These are phyloP conservation scores for Alnus rubra DNA, from an alignment of 306 rosid genomes.

Conservation along the genomic window DNA sequence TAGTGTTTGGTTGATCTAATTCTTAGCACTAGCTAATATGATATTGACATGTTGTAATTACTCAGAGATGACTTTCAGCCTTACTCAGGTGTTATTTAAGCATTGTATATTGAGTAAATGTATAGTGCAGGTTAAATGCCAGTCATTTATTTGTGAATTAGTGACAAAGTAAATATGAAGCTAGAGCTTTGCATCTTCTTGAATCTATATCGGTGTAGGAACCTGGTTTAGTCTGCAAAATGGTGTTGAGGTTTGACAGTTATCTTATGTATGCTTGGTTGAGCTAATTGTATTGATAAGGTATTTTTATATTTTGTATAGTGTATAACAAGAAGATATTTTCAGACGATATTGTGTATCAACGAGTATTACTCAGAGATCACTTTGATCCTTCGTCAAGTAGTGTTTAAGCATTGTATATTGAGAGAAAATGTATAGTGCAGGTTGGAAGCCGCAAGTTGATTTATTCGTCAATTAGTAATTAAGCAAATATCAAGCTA, in stretches of 20 bases:
- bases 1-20: constrained; percentile 20
- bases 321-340: no score
- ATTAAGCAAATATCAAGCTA: not conserved
- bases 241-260: no score
- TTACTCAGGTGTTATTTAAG: constrained; percentile 4
- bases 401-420: constrained; percentile 12
- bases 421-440: constrained; percentile 13
- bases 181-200: not conserved
- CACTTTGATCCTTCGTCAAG: not conserved
- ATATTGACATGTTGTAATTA: constrained; percentile 7
- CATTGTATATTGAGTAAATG: constrained; percentile 18
- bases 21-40: constrained; percentile 22
- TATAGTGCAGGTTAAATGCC: constrained; percentile 19
- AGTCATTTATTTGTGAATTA: not conserved
- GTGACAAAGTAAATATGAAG: not conserved
- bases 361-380: no score
- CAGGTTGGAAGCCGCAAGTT: not conserved
- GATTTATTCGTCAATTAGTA: not conserved
- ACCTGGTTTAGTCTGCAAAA: no score
- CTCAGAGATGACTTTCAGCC: not conserved
- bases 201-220: not conserved
- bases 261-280: no score
- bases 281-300: no score
- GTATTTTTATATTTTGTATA: no score
- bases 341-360: no score